These are phyloP conservation scores for Alternaria consortialis DNA, from an alignment of 2,329 filamentous ascomycete genomes.

Conservation along the genomic window DNA sequence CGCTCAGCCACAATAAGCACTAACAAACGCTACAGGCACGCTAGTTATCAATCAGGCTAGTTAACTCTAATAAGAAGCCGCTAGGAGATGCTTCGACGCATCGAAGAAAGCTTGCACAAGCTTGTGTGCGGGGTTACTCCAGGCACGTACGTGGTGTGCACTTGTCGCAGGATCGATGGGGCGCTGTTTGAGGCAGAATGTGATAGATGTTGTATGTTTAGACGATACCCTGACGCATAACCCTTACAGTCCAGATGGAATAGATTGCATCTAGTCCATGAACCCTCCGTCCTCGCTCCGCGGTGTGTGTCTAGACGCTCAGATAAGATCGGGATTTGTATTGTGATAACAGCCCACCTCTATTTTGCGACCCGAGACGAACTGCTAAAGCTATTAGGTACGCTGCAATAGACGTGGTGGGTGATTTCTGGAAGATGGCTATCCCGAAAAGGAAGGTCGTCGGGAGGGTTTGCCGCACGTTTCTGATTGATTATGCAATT, in stretches of 20 bases:
- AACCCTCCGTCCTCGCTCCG: background rate
- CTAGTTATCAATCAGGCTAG: background rate
- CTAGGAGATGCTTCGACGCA: conserved; percentile 2
- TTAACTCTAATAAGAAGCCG: conserved; percentile 1
- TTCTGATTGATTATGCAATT: background rate
- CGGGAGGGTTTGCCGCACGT: background rate
- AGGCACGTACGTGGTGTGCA: background rate
- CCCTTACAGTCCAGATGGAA: background rate
- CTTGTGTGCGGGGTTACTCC: conserved; percentile 1
- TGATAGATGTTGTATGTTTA: background rate
- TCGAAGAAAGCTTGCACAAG: background rate
- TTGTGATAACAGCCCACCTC: background rate
- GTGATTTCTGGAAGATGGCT: background rate
- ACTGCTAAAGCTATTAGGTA: background rate
- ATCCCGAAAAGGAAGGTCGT: background rate
- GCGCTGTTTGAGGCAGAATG: background rate
- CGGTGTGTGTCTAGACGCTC: background rate
- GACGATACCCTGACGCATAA: background rate
- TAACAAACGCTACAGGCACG: background rate
- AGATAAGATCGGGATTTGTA: background rate
- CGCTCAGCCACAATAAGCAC: background rate
- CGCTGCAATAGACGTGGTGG: background rate
- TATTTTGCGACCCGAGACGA: background rate
- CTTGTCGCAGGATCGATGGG: background rate
- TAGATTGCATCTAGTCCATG: background rate